Percentiles rank a stretch among this genome's conserved stretches.
phyloP scores from a whole-genome alignment of 1,139 yeast species.

The Lizanozyma gosingica region DNA sequence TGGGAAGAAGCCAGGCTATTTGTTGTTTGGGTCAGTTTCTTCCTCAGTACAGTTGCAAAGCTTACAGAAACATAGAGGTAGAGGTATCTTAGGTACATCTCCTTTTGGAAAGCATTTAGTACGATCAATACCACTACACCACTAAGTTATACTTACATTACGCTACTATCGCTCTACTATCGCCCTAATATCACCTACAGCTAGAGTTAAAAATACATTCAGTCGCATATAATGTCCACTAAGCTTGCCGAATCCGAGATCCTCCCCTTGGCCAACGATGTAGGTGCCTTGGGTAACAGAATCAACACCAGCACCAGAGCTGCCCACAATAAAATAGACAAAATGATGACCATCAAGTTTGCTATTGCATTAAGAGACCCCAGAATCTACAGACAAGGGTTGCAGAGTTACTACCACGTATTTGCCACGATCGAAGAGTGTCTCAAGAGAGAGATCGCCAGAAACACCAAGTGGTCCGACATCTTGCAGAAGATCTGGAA shows the following conservation, averaged over 20 bases:
- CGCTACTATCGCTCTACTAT: no score
- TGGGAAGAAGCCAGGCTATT: no score
- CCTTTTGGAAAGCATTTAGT: no score
- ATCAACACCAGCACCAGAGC: constrained; percentile 60
- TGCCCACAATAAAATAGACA: constrained; percentile 62
- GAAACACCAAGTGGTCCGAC: constrained; percentile 32
- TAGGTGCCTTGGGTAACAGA: constrained; percentile 77
- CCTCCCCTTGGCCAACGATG: constrained; percentile 63
- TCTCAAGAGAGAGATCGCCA: constrained; percentile 38
- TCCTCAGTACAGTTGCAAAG: no score
- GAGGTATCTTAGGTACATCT: no score
- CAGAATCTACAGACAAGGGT: constrained; percentile 70
- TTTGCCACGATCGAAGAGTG: constrained; percentile 60
- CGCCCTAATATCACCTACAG: no score
- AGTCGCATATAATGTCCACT: constrained; percentile 14
- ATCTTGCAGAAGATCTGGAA: constrained; percentile 52
- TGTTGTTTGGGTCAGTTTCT: no score
- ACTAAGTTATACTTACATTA: no score
- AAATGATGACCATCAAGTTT: constrained; percentile 58
- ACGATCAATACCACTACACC: no score
- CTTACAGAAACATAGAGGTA: no score
- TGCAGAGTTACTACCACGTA: constrained; percentile 69
- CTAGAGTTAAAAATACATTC: no score
- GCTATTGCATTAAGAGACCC: constrained; percentile 72
- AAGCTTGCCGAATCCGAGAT: constrained; percentile 48